Base-by-base conservation (phyloP, 352 stramenopile genomes). In the Pythium periplocum region DNA sequence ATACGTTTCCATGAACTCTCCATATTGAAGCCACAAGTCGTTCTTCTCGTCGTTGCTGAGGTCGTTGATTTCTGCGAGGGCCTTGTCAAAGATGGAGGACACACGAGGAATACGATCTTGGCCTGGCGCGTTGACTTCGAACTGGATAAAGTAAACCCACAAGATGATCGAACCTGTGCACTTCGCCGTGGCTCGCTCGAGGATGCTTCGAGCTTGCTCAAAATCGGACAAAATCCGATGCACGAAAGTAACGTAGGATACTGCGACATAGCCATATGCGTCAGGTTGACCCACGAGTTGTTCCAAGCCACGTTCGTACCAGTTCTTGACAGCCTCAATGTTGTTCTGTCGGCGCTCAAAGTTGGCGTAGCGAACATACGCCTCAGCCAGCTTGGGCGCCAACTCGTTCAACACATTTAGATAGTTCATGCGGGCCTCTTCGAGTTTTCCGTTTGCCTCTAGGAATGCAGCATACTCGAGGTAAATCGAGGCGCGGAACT, bases 1-100 rank as follows among this genome's bases (percentile, higher is more conserved):
- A 49, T 85, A 80, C 59, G 67, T 79, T 54, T 83, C 77, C 61
- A 88, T 61, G 33, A 91, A 91, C 5, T 91, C 78, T 10, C 66
- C 73, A 51, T 91, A 89, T 54, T 89, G 76, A 46, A 88, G 77
- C 81, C 81, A 91, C 53, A 91, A 42, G 53, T 91, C 81, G 48
- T 82, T 89, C 56, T 91, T 91, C 61, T 89, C 81, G 38, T 87
- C 66, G 57, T 76, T 79, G 34, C 56, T 68, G 11, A 91, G 59
- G 35, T 71, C 66, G 42, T 65, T 77, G 49, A 54, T 74, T 43
- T 88, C 76, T 10, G 73, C 57, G 1, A 91, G 57, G 1, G 78
- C 78, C 39, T 54, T 57, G 36, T 82, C 56, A 44, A 73, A 91
- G 9, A 89, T 48, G 26, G 54, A 51, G 33, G 55, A 44, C n/a